These are phyloP conservation scores for Pseudogymnoascus sp. DNA, from an alignment of 2,329 filamentous ascomycete species.

Conservation along the genomic window DNA sequence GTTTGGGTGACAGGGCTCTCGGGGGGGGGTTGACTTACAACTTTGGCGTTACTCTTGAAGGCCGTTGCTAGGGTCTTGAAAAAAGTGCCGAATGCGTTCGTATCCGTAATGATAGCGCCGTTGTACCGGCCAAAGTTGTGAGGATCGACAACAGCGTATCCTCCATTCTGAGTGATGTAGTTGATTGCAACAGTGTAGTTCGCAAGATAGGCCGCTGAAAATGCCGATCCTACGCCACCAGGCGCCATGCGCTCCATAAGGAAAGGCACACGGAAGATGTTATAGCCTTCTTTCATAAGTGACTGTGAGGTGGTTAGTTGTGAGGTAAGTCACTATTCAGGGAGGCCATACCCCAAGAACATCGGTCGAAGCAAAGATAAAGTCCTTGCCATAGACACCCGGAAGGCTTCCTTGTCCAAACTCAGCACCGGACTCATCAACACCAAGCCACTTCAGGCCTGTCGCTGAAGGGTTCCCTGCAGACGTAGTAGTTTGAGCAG, in stretches of 20 bases:
- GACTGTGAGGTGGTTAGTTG: not conserved
- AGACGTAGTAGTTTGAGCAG: not conserved
- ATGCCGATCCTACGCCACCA: conserved; percentile 34
- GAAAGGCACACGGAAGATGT: conserved; percentile 47
- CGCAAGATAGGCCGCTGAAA: conserved; percentile 33
- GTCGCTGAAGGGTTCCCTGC: not conserved
- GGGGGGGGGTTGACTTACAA: conserved; percentile 29
- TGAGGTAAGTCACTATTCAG: not conserved
- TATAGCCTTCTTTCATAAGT: conserved; percentile 24
- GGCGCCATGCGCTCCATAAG: conserved; percentile 49
- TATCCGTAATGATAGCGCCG: conserved; percentile 30
- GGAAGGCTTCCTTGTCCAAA: conserved; percentile 49
- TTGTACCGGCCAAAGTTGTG: conserved; percentile 44
- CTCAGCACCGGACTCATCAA: conserved; percentile 48
- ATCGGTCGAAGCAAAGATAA: conserved; percentile 33
- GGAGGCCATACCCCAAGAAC: not conserved
- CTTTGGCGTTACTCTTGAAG: conserved; percentile 31
- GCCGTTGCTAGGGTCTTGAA: conserved; percentile 32
- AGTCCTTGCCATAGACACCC: conserved; percentile 48
- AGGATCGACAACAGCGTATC: conserved; percentile 39
- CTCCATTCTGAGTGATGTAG: conserved; percentile 35
- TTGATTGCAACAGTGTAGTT: conserved; percentile 34
- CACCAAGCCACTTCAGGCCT: conserved; percentile 14
- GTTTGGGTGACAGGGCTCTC: conserved; percentile 23
- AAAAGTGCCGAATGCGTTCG: conserved; percentile 32